Evolutionary conservation across 805 yeast species (phyloP), one percentile per base, ranked within the genome.

Genomic region (Kazachstania kunashirensis): DNA sequence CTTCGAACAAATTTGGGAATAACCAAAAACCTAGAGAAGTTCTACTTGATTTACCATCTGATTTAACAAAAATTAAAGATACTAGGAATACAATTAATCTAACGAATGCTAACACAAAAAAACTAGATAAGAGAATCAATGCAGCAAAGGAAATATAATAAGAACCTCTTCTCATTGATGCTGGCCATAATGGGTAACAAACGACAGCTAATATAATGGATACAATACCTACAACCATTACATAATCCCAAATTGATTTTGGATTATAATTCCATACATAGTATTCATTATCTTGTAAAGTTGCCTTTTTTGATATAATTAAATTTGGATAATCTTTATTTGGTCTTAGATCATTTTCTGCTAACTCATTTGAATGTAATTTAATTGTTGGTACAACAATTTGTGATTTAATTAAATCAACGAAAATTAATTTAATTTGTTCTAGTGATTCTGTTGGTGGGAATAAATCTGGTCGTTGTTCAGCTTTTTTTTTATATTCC

Each of bases 121-220:
- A 80, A 32, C 73, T 63, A 4, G 77, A 86, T 30, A 92, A 67
- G 25, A 89, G 61, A 0, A 83, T 86, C 44, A 92, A 63, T 37
- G 78, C 62, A 6, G 73, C 81, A 68, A 89, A 73, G 24, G 95
- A 82, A 37, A 85, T 56, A 57, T 86, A 92, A 83, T 95, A 92
- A 23, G 84, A 95, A 29, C 92, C 94, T 38, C 70, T 70, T 57
- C 94, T 79, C 92, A 92, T 77, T 61, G 79, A 75, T 25, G 67
- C 53, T 19, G 98, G 98, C 98, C 98, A 92, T 52, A 92, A 70
- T 44, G 97, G 98, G 77, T 85, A 92, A 16, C 73, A 79, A 6
- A 71, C 73, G 15, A 89, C 61, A 19, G 81, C 78, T 45, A 82
- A 67, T 3, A 78, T 70, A 6, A 84, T 79, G 48, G 77, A 77